A percentile compares a stretch with the other conserved stretches of the same genome.
Conservation (phyloP, 31 red algal species). For the Asparagopsis taxiformis region DNA sequence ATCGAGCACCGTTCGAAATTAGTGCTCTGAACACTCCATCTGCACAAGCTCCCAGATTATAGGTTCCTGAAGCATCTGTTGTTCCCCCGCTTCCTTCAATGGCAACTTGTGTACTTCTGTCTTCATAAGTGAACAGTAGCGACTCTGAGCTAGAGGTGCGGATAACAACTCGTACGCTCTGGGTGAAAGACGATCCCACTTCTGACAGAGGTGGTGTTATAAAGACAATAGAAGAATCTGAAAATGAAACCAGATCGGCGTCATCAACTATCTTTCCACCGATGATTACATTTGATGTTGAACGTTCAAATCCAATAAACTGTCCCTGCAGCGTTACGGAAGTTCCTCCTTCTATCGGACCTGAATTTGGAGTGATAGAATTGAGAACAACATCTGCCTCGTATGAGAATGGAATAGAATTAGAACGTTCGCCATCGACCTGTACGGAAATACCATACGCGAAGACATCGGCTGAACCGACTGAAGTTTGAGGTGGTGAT, state of each 20-base stretch:
- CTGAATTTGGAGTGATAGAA: conserved; percentile 38
- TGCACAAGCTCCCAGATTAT: conserved; percentile 35
- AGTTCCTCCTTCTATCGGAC: conserved; percentile 52
- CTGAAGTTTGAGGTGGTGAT: conserved; percentile 22
- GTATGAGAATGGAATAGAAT: conserved; percentile 28
- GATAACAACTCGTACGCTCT: conserved; percentile 33
- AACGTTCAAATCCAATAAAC: conserved; percentile 43
- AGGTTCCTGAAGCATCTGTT: conserved; percentile 27
- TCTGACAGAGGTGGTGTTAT: conserved; percentile 45
- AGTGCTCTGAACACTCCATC: conserved; percentile 41
- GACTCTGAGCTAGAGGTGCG: conserved; percentile 17
- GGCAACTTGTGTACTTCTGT: conserved; percentile 8
- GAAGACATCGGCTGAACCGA: conserved; percentile 20
- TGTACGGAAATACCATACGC: conserved; percentile 22
- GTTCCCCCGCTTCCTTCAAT: conserved; percentile 35
- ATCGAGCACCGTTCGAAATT: conserved; percentile 15
- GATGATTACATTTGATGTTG: conserved; percentile 26
- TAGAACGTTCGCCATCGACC: conserved; percentile 19
- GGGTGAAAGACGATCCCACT: conserved; percentile 37
- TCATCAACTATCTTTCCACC: conserved; percentile 15
- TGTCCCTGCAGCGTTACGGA: conserved; percentile 41
- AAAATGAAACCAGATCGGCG: conserved; percentile 15
- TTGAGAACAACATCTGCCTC: conserved; percentile 31
- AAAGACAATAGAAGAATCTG: conserved; percentile 29
- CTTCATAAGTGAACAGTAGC: conserved; percentile 54